Conservation (phyloP, 2,329 filamentous ascomycete species). For the Lithohypha guttulata region DNA sequence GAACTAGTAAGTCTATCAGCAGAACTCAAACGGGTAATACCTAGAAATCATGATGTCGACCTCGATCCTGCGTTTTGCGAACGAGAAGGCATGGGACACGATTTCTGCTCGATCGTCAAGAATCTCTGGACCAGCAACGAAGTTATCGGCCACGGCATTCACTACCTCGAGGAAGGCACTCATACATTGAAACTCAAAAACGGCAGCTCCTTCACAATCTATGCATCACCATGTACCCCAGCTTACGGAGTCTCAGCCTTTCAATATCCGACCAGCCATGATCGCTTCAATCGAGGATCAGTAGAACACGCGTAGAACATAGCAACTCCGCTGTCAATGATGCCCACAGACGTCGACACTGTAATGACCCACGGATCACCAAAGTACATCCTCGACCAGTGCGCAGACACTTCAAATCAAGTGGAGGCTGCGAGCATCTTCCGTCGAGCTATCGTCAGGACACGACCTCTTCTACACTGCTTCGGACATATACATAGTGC, state of each 20-base stretch:
- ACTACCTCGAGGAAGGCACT: conserved; percentile 26
- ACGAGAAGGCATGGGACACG: too few relatives aligned
- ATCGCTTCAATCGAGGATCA: conserved; percentile 28
- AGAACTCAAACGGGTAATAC: too few relatives aligned
- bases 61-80: too few relatives aligned
- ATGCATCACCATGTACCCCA: conserved; percentile 27
- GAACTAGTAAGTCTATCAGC: too few relatives aligned
- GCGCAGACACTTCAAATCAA: too few relatives aligned
- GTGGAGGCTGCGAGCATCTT: too few relatives aligned
- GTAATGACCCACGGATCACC: conserved; percentile 33
- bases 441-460: too few relatives aligned
- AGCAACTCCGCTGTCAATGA: conserved; percentile 15
- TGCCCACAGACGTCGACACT: conserved; percentile 26
- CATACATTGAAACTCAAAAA: conserved; percentile 24
- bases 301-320: too few relatives aligned
- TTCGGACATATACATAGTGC: too few relatives aligned
- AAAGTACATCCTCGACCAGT: not conserved
- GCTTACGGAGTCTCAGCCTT: conserved; percentile 25
- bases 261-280: conserved; percentile 22
- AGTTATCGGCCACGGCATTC: conserved; percentile 20
- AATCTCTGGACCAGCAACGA: conserved; percentile 12
- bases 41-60: too few relatives aligned
- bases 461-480: too few relatives aligned
- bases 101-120: too few relatives aligned
- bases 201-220: conserved; percentile 25